A percentile compares a stretch with the other conserved stretches of the same genome.
These are phyloP conservation scores for Crataegus laevigata DNA, from an alignment of 306 rosid genomes.

Conservation along the genomic window DNA sequence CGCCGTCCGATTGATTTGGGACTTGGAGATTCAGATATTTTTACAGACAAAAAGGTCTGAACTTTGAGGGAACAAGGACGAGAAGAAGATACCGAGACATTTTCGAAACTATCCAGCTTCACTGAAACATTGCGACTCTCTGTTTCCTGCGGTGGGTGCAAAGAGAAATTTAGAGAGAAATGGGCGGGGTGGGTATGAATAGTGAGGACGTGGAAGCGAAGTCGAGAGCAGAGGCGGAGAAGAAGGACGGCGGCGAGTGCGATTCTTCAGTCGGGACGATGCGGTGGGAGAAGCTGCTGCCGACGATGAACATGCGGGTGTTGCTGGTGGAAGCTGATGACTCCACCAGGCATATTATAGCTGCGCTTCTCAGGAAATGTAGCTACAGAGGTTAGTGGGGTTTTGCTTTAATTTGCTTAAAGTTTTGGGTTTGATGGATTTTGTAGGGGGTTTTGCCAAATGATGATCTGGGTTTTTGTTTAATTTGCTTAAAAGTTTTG, in stretches of 20 bases:
- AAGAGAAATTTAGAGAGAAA: neutral
- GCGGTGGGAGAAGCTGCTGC: constrained; percentile 76
- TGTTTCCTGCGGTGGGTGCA: neutral
- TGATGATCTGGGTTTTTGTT: constrained; percentile 3
- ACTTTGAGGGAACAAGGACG: neutral
- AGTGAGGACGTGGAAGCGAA: constrained; percentile 31
- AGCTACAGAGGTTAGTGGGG: constrained; percentile 62
- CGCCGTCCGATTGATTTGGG: constrained; percentile 36
- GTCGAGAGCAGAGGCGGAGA: constrained; percentile 15
- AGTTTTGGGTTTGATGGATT: neutral
- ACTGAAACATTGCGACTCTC: neutral
- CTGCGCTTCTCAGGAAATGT: constrained; percentile 92
- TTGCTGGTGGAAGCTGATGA: constrained; percentile 90
- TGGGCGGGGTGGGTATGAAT: constrained; percentile 56
- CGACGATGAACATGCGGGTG: constrained; percentile 62
- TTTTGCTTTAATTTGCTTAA: neutral
- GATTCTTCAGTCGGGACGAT: constrained; percentile 48
- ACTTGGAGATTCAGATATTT: constrained; percentile 18
- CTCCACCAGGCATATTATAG: constrained; percentile 82
- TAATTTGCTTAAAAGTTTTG: neutral
- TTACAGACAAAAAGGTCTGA: neutral
- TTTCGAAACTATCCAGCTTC: constrained; percentile 5
- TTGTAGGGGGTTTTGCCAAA: neutral
- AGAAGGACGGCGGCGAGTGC: constrained; percentile 17
- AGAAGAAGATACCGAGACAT: neutral